Percentiles rank a stretch among this genome's conserved stretches.
Evolutionary conservation across 2,329 filamentous ascomycete genomes (phyloP).

Genomic region (Aaosphaeria pasadenensis): DNA sequence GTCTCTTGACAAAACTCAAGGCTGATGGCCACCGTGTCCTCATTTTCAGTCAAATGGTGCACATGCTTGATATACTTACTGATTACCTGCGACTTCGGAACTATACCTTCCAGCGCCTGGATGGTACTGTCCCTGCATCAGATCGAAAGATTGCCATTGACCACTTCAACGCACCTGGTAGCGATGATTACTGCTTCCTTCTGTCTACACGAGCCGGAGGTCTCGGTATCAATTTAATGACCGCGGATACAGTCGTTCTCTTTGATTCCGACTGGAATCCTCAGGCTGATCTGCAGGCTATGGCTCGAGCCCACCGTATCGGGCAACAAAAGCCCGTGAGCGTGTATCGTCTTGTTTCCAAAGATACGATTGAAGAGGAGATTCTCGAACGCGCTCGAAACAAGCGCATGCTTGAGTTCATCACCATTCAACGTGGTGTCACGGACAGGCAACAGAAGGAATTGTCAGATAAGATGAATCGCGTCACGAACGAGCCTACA

Average conservation of each 20-base stretch:
- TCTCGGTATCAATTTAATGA: constrained; percentile 98
- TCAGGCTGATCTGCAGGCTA: constrained; percentile 94
- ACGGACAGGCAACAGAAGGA: constrained; percentile 90
- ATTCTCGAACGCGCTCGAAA: constrained; percentile 94
- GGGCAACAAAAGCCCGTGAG: constrained; percentile 95
- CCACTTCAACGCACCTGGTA: constrained; percentile 96
- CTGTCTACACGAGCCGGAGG: constrained; percentile 94
- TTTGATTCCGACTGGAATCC: constrained; percentile 99
- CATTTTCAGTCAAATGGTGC: constrained; percentile 99
- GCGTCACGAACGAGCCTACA: constrained; percentile 73
- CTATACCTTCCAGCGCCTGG: constrained; percentile 92
- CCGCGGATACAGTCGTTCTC: constrained; percentile 93
- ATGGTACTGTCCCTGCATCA: constrained; percentile 88
- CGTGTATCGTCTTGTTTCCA: constrained; percentile 93
- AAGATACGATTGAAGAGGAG: constrained; percentile 97
- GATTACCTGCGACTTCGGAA: constrained; percentile 91
- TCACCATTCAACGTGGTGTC: constrained; percentile 94
- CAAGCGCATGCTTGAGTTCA: constrained; percentile 94
- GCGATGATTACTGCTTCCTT: constrained; percentile 93
- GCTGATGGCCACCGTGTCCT: constrained; percentile 92
- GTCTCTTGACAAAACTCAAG: constrained; percentile 89
- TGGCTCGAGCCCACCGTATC: constrained; percentile 97
- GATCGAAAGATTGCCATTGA: constrained; percentile 92
- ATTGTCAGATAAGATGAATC: constrained; percentile 64
- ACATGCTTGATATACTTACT: constrained; percentile 93